Evolutionary conservation across 2,329 filamentous ascomycete species (phyloP), one percentile per base, ranked within the genome.

Genomic region (Cladosporium sp.): DNA sequence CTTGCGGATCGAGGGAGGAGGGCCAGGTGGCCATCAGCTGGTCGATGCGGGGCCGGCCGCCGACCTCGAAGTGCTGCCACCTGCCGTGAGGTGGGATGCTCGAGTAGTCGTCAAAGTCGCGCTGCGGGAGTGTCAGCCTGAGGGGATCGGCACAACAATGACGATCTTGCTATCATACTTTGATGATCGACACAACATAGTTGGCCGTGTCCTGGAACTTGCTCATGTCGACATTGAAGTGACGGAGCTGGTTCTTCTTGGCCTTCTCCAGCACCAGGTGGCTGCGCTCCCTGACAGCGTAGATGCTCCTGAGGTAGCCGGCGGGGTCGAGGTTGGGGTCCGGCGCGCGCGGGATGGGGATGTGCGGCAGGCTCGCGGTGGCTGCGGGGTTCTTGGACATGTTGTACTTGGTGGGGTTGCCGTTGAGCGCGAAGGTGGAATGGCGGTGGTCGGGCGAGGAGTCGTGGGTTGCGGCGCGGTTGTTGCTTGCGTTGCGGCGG

Each of bases 181-280:
- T 95, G 75, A 96, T 95, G 58, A 96, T 92, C 38, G 87, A 85
- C n/a, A 92, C 85, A 9, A 95, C 87, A 68, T 95, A 95, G 42
- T 80, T 80, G 11, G 91, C 89, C 1, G 92, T 92, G 59, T 92
- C 87, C 43, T 78, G 72, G 68, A 95, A 92, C 71, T 92, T 95
- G 71, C 71, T 72, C 78, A 91, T 83, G 70, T 96, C 91, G 44
- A 95, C 89, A 59, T 88, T 85, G 63, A 96, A 96, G 68, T 96
- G 91, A 61, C 81, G 82, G 56, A 95, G 78, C 61, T 87, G 78
- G 65, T 95, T 89, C 59, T 77, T 78, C 63, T 87, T 77, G 9
- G 90, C 89, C 74, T 87, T 91, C 58, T 87, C 81, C 56, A 88
- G 78, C 49, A 95, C 77, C 59, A 92, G 74, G 62, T 75, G 81